A percentile compares a stretch with the other conserved stretches of the same genome.
Conservation (phyloP, 2,329 filamentous ascomycete species). For the Sarocladium kiliense region DNA sequence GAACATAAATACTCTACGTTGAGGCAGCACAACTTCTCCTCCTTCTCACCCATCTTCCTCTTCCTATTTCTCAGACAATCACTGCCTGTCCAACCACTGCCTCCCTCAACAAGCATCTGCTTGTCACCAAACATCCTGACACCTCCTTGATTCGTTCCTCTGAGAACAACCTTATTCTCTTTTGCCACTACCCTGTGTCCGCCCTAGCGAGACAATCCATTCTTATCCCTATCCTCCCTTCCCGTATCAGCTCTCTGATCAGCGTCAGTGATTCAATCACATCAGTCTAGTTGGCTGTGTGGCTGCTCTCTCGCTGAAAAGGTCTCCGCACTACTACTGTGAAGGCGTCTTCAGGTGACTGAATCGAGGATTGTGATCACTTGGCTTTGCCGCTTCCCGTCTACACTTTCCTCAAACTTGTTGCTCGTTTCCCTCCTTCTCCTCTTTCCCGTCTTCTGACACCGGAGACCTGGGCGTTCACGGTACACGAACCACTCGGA, state of each 20-base stretch:
- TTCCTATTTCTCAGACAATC: no score
- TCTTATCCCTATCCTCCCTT: background rate
- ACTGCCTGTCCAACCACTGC: background rate
- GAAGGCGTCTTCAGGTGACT: no score
- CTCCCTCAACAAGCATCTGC: background rate
- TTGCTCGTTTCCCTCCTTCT: background rate
- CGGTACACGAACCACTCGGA: conserved; percentile 6
- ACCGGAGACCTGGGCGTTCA: conserved; percentile 6
- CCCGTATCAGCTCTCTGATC: conserved; percentile 49
- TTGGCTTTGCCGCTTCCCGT: background rate
- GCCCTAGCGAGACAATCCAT: background rate
- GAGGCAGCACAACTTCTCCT: no score
- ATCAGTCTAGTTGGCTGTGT: background rate
- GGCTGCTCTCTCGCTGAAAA: background rate
- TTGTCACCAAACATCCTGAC: conserved; percentile 3
- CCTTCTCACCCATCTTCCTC: no score
- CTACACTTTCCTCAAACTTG: background rate
- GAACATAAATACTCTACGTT: no score
- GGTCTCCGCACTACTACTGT: background rate
- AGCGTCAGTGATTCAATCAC: background rate
- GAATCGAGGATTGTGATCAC: no score
- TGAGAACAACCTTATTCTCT: conserved; percentile 1
- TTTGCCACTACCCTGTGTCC: background rate
- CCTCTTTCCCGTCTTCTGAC: background rate
- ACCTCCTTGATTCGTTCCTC: background rate